Conservation (phyloP, 2,329 filamentous ascomycete species). For the Colletotrichum chrysophilum region DNA sequence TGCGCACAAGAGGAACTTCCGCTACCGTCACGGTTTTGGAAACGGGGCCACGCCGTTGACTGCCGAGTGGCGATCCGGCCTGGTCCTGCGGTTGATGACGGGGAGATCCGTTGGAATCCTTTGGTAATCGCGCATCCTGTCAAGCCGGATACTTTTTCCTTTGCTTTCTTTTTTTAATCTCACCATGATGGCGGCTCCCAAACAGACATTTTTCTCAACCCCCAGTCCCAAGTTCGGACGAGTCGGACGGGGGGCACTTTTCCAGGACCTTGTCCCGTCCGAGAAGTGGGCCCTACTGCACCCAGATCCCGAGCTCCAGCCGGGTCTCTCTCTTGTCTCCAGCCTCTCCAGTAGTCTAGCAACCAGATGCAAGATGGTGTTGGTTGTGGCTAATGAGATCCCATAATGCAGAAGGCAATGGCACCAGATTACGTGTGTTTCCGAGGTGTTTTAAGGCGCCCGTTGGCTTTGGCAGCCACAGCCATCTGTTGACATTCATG, state of each 20-base stretch:
- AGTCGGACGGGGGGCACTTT: conserved; percentile 16
- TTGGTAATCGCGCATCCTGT: neutral
- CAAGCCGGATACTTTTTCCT: neutral
- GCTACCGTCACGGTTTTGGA: neutral
- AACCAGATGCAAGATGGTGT: conserved; percentile 1
- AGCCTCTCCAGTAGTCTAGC: neutral
- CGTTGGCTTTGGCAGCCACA: neutral
- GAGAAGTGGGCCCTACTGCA: conserved; percentile 5
- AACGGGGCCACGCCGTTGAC: neutral
- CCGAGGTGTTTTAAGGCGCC: neutral
- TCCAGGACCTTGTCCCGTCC: conserved; percentile 16
- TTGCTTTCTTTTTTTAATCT: neutral
- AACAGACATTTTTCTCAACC: conserved; percentile 1
- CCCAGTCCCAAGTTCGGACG: conserved; percentile 4
- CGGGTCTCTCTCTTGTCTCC: conserved; percentile 2
- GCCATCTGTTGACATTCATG: neutral
- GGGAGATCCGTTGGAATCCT: neutral
- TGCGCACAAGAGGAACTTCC: neutral
- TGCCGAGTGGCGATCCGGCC: neutral
- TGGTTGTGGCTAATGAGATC: neutral
- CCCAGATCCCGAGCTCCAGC: conserved; percentile 18
- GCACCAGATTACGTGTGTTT: neutral
- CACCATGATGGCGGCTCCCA: neutral
- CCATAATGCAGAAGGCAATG: neutral
- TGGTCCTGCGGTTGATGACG: neutral